Conservation (phyloP, 1,284 basidiomycete species). For the Malassezia psittaci region DNA sequence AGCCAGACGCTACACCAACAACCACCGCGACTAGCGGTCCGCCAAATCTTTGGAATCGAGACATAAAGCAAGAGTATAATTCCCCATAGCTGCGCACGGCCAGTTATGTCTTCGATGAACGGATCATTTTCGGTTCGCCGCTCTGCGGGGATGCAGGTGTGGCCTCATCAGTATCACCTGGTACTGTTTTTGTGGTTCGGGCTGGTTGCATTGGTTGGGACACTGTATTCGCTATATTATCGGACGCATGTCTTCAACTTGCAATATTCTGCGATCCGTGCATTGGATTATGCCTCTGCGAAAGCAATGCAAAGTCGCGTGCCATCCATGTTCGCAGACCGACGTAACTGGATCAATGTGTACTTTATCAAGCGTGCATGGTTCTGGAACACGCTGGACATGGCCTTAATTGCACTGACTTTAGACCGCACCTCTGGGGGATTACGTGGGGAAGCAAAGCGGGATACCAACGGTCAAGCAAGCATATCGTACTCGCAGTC, state of each 20-base stretch:
- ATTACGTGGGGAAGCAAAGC: constrained; percentile 7
- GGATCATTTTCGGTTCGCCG: not conserved
- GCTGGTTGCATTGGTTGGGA: constrained; percentile 2
- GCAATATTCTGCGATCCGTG: not conserved
- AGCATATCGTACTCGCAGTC: not conserved
- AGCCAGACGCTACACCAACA: constrained; percentile 13
- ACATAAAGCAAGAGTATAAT: not conserved
- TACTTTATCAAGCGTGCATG: constrained; percentile 82
- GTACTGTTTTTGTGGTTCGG: not conserved
- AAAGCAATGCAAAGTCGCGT: not conserved
- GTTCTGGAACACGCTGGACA: constrained; percentile 63
- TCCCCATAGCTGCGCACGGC: not conserved
- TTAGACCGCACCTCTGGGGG: constrained; percentile 2
- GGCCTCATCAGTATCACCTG: constrained; percentile 7
- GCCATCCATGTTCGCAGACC: constrained; percentile 47
- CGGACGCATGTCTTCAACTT: constrained; percentile 4
- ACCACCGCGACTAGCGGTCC: constrained; percentile 8
- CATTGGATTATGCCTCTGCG: constrained; percentile 1
- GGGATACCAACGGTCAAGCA: not conserved
- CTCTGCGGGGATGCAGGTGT: not conserved
- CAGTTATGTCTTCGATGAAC: not conserved
- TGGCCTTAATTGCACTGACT: constrained; percentile 18
- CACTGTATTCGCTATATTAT: not conserved
- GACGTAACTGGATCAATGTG: constrained; percentile 70
- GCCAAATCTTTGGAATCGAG: not conserved